Conservation (phyloP, 2,329 filamentous ascomycete species). For the Cadophora sp. region DNA sequence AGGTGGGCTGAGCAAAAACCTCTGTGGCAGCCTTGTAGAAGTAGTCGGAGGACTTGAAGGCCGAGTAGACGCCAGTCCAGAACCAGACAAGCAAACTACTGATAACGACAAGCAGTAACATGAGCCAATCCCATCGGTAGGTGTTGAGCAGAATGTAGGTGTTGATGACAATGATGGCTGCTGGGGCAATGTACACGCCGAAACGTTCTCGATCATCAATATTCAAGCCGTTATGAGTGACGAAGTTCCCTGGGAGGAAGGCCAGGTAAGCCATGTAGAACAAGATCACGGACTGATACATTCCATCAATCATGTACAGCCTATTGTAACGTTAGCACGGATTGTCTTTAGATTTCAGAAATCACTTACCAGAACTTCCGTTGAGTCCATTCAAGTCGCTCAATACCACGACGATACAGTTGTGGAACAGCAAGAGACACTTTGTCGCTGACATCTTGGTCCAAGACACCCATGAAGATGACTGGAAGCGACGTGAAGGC, state of each 20-base stretch:
- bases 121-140: conserved; percentile 98
- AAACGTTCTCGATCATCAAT: conserved; percentile 83
- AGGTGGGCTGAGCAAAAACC: conserved; percentile 80
- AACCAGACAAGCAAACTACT: conserved; percentile 90
- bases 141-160: conserved; percentile 94
- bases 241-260: conserved; percentile 72
- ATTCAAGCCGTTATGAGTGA: conserved; percentile 74
- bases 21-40: conserved; percentile 82
- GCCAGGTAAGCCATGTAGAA: conserved; percentile 93
- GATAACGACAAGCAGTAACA: conserved; percentile 79
- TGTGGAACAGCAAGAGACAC: conserved; percentile 95
- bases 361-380: conserved; percentile 87
- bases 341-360: neutral
- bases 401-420: conserved; percentile 93
- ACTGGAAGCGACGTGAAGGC: conserved; percentile 96
- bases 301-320: conserved; percentile 92
- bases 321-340: conserved; percentile 52
- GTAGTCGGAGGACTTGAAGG: conserved; percentile 58
- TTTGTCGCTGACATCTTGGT: conserved; percentile 94
- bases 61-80: conserved; percentile 87
- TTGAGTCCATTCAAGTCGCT: conserved; percentile 95
- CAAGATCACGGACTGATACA: conserved; percentile 92
- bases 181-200: conserved; percentile 85
- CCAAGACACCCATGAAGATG: conserved; percentile 93
- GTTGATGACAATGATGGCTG: conserved; percentile 88